phyloP scores from a whole-genome alignment of 345 rosid genomes.

The Kandelia obovata region DNA sequence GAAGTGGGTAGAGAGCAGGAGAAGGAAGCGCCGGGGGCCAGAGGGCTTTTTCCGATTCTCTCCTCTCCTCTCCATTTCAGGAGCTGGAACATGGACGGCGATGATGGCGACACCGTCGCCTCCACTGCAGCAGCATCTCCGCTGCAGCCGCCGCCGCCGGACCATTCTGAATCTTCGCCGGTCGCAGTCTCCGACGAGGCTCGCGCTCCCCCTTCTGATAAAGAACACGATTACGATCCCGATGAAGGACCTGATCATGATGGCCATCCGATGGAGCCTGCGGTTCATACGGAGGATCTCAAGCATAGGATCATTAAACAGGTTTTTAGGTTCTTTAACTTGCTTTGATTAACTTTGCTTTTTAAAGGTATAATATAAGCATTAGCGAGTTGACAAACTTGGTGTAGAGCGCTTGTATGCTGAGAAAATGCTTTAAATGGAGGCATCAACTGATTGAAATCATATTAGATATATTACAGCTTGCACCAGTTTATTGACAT shows the following conservation, averaged over 20 bases:
- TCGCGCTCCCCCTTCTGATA: neutral
- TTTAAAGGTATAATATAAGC: too few relatives aligned
- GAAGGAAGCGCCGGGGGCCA: conserved; percentile 22
- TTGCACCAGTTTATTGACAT: too few relatives aligned
- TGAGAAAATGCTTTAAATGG: too few relatives aligned
- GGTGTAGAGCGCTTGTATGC: too few relatives aligned
- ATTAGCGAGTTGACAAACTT: too few relatives aligned
- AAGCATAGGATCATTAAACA: conserved; percentile 26
- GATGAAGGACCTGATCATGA: conserved; percentile 10
- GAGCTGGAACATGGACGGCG: conserved; percentile 20
- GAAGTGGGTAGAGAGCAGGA: conserved; percentile 8
- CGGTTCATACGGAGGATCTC: conserved; percentile 17
- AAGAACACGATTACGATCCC: conserved; percentile 3
- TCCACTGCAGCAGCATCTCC: neutral
- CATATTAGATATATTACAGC: too few relatives aligned
- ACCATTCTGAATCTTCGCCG: neutral
- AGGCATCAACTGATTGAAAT: too few relatives aligned
- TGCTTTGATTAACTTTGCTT: neutral
- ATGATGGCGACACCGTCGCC: conserved; percentile 4
- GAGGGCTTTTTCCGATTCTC: neutral
- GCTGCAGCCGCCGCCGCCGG: neutral
- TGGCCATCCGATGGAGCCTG: conserved; percentile 5
- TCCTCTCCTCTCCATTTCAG: conserved; percentile 16
- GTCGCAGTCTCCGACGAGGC: neutral
- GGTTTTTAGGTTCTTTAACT: neutral